Percentiles rank a stretch among this genome's conserved stretches.
These are phyloP conservation scores for Phytophthora sp. DNA, from an alignment of 352 stramenopile species.

Conservation along the genomic window DNA sequence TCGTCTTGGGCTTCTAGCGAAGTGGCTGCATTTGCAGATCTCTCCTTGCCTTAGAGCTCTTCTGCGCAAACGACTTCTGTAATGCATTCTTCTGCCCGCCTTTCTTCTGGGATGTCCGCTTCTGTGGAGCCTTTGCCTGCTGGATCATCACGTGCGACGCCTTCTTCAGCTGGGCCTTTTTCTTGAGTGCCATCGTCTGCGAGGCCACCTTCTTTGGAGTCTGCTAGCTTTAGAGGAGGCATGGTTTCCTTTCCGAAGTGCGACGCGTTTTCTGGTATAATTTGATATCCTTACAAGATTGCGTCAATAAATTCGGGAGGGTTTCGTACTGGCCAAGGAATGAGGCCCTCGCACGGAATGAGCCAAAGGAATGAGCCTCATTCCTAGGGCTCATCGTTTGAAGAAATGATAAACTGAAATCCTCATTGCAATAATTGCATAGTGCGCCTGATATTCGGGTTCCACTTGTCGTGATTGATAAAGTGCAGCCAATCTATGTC, in stretches of 20 bases:
- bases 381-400: constrained; percentile 3
- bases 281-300: constrained; percentile 1
- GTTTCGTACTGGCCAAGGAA: constrained; percentile 1
- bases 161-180: constrained; percentile 6
- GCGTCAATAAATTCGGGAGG: neutral
- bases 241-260: constrained; percentile 3
- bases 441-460: too few species aligned
- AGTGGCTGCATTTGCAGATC: too few species aligned
- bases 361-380: constrained; percentile 4
- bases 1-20: too few species aligned
- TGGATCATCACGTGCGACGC: constrained; percentile 3
- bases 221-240: neutral
- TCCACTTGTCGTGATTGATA: too few species aligned
- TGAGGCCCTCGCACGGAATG: constrained; percentile 8
- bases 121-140: neutral
- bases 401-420: neutral
- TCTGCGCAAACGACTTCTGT: too few species aligned
- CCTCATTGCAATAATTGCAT: too few species aligned
- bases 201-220: neutral
- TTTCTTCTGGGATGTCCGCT: constrained; percentile 1
- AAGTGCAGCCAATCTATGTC: too few species aligned
- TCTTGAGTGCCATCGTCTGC: neutral
- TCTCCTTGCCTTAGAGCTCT: too few species aligned
- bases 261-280: neutral
- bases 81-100: too few species aligned